These are phyloP conservation scores for Fusarium mundagurra DNA, from an alignment of 2,329 filamentous ascomycete species.

Conservation along the genomic window DNA sequence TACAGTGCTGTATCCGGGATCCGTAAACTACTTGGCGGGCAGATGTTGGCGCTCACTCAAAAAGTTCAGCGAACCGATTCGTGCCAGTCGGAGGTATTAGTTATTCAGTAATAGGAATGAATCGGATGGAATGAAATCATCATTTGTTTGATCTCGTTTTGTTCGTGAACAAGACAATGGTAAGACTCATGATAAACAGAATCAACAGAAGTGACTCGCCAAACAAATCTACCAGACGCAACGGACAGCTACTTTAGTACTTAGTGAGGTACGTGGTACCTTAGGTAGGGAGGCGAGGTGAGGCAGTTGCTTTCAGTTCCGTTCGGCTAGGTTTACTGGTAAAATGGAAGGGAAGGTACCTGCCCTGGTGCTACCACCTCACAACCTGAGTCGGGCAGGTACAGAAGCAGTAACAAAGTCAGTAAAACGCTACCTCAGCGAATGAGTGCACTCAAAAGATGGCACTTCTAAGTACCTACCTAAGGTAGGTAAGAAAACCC, in stretches of 20 bases:
- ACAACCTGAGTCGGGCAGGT: constrained; percentile 19
- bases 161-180: neutral
- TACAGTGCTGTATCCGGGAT: constrained; percentile 4
- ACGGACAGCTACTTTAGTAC: too few species aligned
- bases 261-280: neutral
- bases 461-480: too few species aligned
- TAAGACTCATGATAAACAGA: neutral
- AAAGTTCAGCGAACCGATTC: neutral
- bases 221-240: neutral
- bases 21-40: constrained; percentile 13
- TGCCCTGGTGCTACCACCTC: neutral
- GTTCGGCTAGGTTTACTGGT: constrained; percentile 1
- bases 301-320: constrained; percentile 2
- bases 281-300: neutral
- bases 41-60: neutral
- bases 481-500: neutral
- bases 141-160: neutral
- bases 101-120: neutral
- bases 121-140: neutral
- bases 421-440: neutral
- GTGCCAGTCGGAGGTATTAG: neutral
- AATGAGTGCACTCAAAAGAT: neutral
- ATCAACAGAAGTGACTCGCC: neutral
- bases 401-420: constrained; percentile 1
- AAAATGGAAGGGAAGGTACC: constrained; percentile 14